These are phyloP conservation scores for Scutellaria minor DNA, from an alignment of 257 asterid genomes.

Conservation along the genomic window DNA sequence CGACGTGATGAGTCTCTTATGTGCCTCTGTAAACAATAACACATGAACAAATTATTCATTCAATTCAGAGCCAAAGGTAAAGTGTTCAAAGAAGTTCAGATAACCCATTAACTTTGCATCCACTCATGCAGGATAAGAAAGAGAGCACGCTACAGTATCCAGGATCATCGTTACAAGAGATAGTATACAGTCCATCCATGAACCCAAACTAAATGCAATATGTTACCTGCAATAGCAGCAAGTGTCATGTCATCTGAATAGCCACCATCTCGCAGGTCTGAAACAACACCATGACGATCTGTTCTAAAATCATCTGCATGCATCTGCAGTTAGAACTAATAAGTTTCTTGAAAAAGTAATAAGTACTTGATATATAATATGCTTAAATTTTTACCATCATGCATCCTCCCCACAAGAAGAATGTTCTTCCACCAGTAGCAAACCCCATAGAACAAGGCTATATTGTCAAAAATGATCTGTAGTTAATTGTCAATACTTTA, in stretches of 20 bases:
- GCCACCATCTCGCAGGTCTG: slow-evolving; percentile 93
- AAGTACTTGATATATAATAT: slow-evolving; percentile 18
- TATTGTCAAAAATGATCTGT: slow-evolving; percentile 30
- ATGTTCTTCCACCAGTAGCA: slow-evolving; percentile 98
- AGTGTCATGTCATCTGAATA: slow-evolving; percentile 99
- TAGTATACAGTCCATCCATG: slow-evolving; percentile 2
- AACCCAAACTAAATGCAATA: slow-evolving; percentile 17
- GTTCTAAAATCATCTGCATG: slow-evolving; percentile 98
- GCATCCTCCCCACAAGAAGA: slow-evolving; percentile 99
- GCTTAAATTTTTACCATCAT: slow-evolving; percentile 77
- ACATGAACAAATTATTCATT: slow-evolving; percentile 34
- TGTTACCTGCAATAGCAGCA: slow-evolving; percentile 88
- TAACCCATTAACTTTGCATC: background rate
- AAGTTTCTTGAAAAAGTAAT: slow-evolving; percentile 30
- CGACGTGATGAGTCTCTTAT: slow-evolving; percentile 85
- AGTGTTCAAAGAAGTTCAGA: background rate
- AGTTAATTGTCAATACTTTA: slow-evolving; percentile 9
- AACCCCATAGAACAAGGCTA: slow-evolving; percentile 99
- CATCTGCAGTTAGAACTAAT: slow-evolving; percentile 64
- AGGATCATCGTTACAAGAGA: slow-evolving; percentile 1
- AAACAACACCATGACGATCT: slow-evolving; percentile 76
- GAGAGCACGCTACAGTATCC: background rate
- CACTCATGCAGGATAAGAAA: background rate
- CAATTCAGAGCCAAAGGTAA: background rate
- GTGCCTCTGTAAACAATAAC: slow-evolving; percentile 62